Evolutionary conservation across 805 yeast species (phyloP), one percentile per base, ranked within the genome.

Genomic region (Lipomyces chichibuensis): DNA sequence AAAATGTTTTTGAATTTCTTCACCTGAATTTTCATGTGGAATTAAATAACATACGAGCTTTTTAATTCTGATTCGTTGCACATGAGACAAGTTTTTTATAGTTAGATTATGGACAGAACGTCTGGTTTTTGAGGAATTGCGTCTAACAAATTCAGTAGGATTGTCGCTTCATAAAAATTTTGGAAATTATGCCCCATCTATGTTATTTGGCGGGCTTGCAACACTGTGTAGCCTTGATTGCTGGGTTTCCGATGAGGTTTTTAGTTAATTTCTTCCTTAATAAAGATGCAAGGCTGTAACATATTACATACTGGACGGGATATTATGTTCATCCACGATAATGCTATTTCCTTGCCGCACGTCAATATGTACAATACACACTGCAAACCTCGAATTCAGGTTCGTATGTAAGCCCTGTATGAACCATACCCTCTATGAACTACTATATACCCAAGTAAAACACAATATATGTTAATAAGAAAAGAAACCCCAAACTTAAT

Each of bases 41-140:
- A 77, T 17, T 35, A 77, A 73, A 65, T 66, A 74, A 74, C 72
- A 69, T 67, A 64, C 74, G 82, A 79, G 82, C 82, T 79, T 79
- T 80, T 80, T 80, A 80, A 80, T 80, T 77, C 82, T 80, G 82
- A 80, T 67, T 54, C 35, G 8, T n/a, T 3, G 20, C 23, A n/a
- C 49, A n/a, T 17, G 49, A 43, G 49, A 43, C 49, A 43, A n/a
- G 2, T 51, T n/a, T 46, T 46, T 23, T 29, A 6, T 57, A 14
- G 23, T 27, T 17, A 43, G 11, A 5, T n/a, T 43, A 37, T 37
- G 39, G 39, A 37, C 39, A 37, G 39, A 37, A 37, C 20, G 23
- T 43, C 20, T 13, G 0, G 4, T 17, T 7, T 14, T 14, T 14
- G 49, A 17, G 49, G 8, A 43, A 43, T 17, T 17, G 49, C 49